phyloP scores from a whole-genome alignment of 148 eudicot species.

The Rhododendron griersonianum region DNA sequence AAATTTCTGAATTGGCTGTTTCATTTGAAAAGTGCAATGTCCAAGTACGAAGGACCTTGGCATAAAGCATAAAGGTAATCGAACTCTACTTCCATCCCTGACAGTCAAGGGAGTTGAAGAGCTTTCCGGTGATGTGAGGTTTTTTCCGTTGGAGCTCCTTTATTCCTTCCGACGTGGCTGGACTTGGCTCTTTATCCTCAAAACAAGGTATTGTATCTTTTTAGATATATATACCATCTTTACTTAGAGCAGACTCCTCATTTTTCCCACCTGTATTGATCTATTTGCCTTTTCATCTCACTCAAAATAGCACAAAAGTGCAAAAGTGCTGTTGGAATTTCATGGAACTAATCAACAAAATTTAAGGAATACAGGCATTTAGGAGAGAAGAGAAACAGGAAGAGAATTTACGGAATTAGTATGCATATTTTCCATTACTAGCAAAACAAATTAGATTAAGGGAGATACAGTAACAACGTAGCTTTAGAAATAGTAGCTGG shows the following conservation, averaged over 20 bases:
- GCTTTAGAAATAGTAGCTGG: conserved; percentile 9
- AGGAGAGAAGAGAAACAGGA: background rate
- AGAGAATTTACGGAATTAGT: conserved; percentile 10
- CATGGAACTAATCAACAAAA: background rate
- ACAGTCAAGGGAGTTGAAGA: background rate
- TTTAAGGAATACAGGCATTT: background rate
- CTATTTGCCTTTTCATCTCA: background rate
- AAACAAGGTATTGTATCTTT: background rate
- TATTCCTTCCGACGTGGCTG: conserved; percentile 3
- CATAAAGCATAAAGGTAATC: conserved; percentile 1
- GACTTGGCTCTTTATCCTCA: conserved; percentile 7
- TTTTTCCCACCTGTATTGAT: background rate
- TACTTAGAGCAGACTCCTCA: background rate
- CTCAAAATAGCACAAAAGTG: background rate
- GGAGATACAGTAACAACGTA: background rate
- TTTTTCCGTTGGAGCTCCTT: background rate
- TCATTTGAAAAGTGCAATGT: background rate
- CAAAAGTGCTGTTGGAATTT: background rate
- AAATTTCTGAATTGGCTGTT: background rate
- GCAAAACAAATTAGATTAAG: conserved; percentile 8
- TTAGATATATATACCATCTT: background rate
- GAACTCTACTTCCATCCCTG: background rate
- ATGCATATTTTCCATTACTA: background rate
- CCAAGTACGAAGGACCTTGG: background rate
- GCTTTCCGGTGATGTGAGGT: background rate